Evolutionary conservation across 1,284 basidiomycete genomes (phyloP).

Genomic region (Bjerkandera adusta): DNA sequence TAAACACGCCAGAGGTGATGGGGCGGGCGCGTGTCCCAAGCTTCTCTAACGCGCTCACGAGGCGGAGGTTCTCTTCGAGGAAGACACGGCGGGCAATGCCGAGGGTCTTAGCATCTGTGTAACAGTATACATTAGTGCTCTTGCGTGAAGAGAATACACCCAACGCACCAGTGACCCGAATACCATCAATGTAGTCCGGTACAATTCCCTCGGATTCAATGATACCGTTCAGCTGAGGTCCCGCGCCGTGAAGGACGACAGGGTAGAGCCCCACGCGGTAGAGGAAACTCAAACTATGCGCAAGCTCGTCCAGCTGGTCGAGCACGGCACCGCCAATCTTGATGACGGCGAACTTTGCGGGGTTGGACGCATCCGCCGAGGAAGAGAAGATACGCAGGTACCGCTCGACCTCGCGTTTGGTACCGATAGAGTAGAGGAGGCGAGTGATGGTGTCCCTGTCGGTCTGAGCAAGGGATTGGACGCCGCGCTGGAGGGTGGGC

Average conservation of each 20-base stretch:
- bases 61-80: slow-evolving; percentile 91
- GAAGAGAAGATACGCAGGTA: slow-evolving; percentile 95
- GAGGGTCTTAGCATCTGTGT: slow-evolving; percentile 84
- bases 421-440: slow-evolving; percentile 91
- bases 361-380: slow-evolving; percentile 77
- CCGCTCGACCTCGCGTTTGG: slow-evolving; percentile 93
- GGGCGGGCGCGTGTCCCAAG: slow-evolving; percentile 93
- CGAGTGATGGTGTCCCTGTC: slow-evolving; percentile 88
- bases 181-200: slow-evolving; percentile 95
- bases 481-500: slow-evolving; percentile 33
- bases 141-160: not conserved
- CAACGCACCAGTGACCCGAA: slow-evolving; percentile 83
- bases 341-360: slow-evolving; percentile 91
- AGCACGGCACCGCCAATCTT: slow-evolving; percentile 95
- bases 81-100: slow-evolving; percentile 93
- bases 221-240: slow-evolving; percentile 92
- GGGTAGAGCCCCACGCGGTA: slow-evolving; percentile 94
- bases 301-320: slow-evolving; percentile 87
- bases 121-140: not conserved
- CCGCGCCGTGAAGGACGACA: slow-evolving; percentile 91
- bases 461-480: slow-evolving; percentile 56
- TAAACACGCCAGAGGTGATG: slow-evolving; percentile 94
- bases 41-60: slow-evolving; percentile 87
- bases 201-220: slow-evolving; percentile 88
- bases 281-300: slow-evolving; percentile 89